Percentiles rank a stretch among this genome's conserved stretches.
phyloP scores from a whole-genome alignment of 2,329 filamentous ascomycete species.

The Huntiella moniliformis region DNA sequence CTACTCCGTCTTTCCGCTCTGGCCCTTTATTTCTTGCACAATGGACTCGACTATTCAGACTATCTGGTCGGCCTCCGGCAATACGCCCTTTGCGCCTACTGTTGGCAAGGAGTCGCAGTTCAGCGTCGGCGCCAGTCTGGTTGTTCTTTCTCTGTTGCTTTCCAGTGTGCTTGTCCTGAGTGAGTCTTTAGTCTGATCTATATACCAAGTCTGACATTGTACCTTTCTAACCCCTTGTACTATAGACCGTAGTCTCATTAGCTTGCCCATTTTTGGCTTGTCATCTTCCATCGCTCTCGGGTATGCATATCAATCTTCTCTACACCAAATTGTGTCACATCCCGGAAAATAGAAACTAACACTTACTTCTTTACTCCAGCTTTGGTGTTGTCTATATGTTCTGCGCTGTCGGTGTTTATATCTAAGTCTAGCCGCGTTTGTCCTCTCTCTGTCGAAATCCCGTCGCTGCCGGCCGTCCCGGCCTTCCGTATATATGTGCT shows the following conservation, averaged over 20 bases:
- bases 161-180: slow-evolving; percentile 73
- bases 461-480: not conserved
- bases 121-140: slow-evolving; percentile 55
- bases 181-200: slow-evolving; percentile 26
- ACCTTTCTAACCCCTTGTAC: not conserved
- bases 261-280: slow-evolving; percentile 57
- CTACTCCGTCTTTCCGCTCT: not conserved
- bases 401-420: slow-evolving; percentile 95
- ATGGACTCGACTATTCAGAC: slow-evolving; percentile 72
- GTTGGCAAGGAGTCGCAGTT: slow-evolving; percentile 75
- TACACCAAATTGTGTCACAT: not conserved
- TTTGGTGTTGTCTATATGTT: slow-evolving; percentile 97
- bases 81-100: slow-evolving; percentile 64
- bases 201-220: not conserved
- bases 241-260: slow-evolving; percentile 63
- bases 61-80: slow-evolving; percentile 83
- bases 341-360: too few relatives aligned
- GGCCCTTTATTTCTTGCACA: slow-evolving; percentile 17
- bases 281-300: slow-evolving; percentile 79
- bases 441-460: not conserved
- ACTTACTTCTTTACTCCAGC: slow-evolving; percentile 25
- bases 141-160: slow-evolving; percentile 52
- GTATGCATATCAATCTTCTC: slow-evolving; percentile 34
- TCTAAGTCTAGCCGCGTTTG: slow-evolving; percentile 28
- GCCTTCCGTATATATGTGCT: not conserved